Base-by-base conservation (phyloP, 768 basidiomycete genomes). In the Strobilomyces dryophilus region DNA sequence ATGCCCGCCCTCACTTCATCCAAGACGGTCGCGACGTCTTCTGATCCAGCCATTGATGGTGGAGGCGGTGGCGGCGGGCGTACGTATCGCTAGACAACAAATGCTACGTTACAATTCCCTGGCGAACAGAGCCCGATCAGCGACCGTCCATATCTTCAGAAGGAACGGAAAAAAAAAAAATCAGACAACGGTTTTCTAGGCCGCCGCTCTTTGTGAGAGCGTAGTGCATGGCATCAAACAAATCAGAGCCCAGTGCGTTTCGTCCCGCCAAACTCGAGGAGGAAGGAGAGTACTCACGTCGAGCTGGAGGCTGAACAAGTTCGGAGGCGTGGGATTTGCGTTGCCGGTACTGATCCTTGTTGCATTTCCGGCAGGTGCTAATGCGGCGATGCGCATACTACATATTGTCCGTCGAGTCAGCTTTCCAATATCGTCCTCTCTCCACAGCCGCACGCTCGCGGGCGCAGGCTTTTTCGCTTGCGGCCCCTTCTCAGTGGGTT, bases 161-260 rank as follows among this genome's bases (percentile, higher is more conserved):
- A 17, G 14, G 9, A 1, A 24, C 18, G 41, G 52, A 51, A 67
- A 58, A 49, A 52, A n/a, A 8, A 29, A 29, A 29, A 6, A 61
- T 82, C 81, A 79, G 81, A 76, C 55, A 71, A 80, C 81, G 80
- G 81, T 72, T 81, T 81, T 81, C 80, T 82, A 81, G 73, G 80
- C 81, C 79, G 81, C 80, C 75, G 71, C 76, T 67, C 73, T 54
- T 53, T 34, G 31, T 18, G 45, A 56, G 71, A 76, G 73, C 74
- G 77, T 31, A 74, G 62, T 79, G 81, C 81, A 71, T 76, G 47
- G 67, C 81, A 78, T 76, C 79, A 68, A 56, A 29, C 3, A 49
- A 37, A 29, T 81, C 79, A 80, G 79, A 82, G 81, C 79, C 79
- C 81, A 82, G 79, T 81, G 79, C 81, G 69, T 95, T 94, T 92